Evolutionary conservation across 2,329 filamentous ascomycete genomes (phyloP).

Genomic region (Colletotrichum limetticola): DNA sequence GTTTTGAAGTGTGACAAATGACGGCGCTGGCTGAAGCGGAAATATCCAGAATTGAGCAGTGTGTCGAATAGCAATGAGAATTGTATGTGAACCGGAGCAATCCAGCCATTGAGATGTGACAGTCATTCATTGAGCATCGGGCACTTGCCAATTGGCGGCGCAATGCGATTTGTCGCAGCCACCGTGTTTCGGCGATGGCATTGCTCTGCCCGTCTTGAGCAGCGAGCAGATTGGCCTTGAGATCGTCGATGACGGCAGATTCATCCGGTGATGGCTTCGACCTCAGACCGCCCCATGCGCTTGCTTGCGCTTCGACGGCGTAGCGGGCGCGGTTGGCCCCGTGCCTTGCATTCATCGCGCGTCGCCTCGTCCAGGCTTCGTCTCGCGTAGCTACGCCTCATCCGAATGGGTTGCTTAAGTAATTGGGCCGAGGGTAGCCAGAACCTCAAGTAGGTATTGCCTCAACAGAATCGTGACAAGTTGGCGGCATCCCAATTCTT

Average conservation of each 20-base stretch:
- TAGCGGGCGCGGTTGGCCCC: slow-evolving; percentile 27
- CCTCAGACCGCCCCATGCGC: slow-evolving; percentile 26
- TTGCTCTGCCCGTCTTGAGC: slow-evolving; percentile 3
- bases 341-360: slow-evolving; percentile 31
- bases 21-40: not conserved
- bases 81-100: not conserved
- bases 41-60: not conserved
- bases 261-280: slow-evolving; percentile 23
- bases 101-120: not conserved
- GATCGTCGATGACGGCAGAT: slow-evolving; percentile 31
- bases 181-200: slow-evolving; percentile 15
- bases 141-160: not conserved
- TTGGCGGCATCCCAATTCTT: slow-evolving; percentile 14
- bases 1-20: slow-evolving; percentile 11
- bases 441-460: not conserved
- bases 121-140: not conserved
- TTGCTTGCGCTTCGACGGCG: slow-evolving; percentile 24
- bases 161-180: slow-evolving; percentile 6
- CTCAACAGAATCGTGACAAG: slow-evolving; percentile 23
- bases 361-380: slow-evolving; percentile 17
- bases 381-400: slow-evolving; percentile 25
- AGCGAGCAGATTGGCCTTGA: slow-evolving; percentile 10
- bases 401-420: slow-evolving; percentile 21
- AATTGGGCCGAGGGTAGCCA: slow-evolving; percentile 26
- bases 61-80: not conserved